A percentile compares a stretch with the other conserved stretches of the same genome.
Conservation (phyloP, 2,329 filamentous ascomycete genomes). For the Aspergillus melleus region DNA sequence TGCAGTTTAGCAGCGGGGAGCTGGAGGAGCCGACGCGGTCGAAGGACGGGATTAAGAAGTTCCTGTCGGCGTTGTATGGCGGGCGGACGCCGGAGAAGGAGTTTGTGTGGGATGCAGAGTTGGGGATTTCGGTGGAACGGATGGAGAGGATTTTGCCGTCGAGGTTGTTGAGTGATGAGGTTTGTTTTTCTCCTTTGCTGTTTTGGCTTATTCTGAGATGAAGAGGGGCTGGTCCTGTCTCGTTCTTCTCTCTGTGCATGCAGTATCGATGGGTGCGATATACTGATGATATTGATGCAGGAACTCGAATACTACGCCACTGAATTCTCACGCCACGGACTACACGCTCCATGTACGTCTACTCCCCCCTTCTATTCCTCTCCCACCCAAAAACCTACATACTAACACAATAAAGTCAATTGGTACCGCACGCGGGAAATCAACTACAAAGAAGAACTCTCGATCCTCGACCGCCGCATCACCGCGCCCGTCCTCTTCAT, state of each 20-base stretch:
- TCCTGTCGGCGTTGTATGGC: slow-evolving; percentile 72
- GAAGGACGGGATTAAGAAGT: slow-evolving; percentile 64
- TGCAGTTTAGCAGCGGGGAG: slow-evolving; percentile 71
- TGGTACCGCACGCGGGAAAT: slow-evolving; percentile 78
- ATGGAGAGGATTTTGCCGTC: slow-evolving; percentile 59
- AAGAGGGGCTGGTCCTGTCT: no score
- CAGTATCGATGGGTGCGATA: slow-evolving; percentile 5
- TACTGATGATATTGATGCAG: slow-evolving; percentile 17
- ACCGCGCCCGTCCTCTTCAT: slow-evolving; percentile 72
- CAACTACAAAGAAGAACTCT: slow-evolving; percentile 74
- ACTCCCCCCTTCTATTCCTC: not conserved
- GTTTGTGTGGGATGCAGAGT: slow-evolving; percentile 56
- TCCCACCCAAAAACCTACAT: not conserved
- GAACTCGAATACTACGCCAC: slow-evolving; percentile 76
- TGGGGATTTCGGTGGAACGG: slow-evolving; percentile 65
- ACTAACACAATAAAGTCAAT: slow-evolving; percentile 53
- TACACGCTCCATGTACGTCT: slow-evolving; percentile 68
- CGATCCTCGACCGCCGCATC: slow-evolving; percentile 45
- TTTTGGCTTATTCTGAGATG: not conserved
- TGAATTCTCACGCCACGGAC: slow-evolving; percentile 68
- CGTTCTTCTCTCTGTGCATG: not conserved
- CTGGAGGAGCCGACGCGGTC: slow-evolving; percentile 61
- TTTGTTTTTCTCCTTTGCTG: slow-evolving; percentile 23
- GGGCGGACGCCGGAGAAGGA: slow-evolving; percentile 59
- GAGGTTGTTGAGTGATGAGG: slow-evolving; percentile 62